Percentiles rank a stretch among this genome's conserved stretches.
These are phyloP conservation scores for Anisodus acutangulus DNA, from an alignment of 257 asterid genomes.

Conservation along the genomic window DNA sequence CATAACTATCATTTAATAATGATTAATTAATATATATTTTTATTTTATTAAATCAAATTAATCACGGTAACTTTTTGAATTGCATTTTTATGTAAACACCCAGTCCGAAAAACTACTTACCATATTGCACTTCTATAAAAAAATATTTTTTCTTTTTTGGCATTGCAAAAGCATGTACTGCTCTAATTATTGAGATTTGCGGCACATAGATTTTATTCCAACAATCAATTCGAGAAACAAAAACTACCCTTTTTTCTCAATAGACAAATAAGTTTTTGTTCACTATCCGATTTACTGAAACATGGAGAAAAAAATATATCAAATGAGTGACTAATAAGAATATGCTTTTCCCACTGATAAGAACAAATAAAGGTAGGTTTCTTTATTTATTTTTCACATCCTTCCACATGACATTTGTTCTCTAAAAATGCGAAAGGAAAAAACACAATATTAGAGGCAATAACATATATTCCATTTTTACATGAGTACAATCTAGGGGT, in stretches of 20 bases:
- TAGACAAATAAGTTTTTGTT: not conserved
- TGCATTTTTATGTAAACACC: too few relatives aligned
- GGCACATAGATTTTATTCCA: not conserved
- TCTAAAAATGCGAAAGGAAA: not conserved
- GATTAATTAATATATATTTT: too few relatives aligned
- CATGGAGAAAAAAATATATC: not conserved
- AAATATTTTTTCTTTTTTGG: too few relatives aligned
- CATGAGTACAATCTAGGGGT: not conserved
- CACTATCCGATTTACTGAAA: not conserved
- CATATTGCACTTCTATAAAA: too few relatives aligned
- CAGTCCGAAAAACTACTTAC: too few relatives aligned
- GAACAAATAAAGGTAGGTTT: not conserved
- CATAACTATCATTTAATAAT: too few relatives aligned
- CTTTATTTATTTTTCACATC: conserved; percentile 3
- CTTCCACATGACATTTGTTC: not conserved
- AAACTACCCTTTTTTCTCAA: not conserved
- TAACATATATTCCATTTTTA: not conserved
- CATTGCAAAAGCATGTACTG: not conserved
- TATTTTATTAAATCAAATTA: too few relatives aligned
- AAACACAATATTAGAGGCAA: not conserved
- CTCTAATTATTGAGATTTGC: not conserved
- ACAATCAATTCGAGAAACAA: not conserved
- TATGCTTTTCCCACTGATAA: not conserved
- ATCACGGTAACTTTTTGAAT: too few relatives aligned
- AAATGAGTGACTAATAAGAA: not conserved